Conservation (phyloP, 768 basidiomycete species). For the Russula compacta region DNA sequence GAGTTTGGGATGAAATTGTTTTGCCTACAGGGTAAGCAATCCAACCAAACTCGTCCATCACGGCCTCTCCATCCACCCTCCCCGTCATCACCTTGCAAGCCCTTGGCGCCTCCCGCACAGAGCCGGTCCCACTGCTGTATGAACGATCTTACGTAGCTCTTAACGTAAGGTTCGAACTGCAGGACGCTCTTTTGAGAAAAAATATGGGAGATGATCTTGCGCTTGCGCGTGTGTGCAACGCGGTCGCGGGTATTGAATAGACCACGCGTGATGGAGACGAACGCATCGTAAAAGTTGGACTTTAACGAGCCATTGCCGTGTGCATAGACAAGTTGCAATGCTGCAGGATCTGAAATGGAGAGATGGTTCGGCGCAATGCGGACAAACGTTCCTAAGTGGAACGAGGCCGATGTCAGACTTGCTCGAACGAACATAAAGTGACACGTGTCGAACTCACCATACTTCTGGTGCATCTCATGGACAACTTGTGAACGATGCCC, state of each 20-base stretch:
- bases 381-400: conserved; percentile 30
- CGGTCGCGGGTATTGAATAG: conserved; percentile 71
- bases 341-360: conserved; percentile 37
- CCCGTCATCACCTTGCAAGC: conserved; percentile 43
- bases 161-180: conserved; percentile 78
- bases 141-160: conserved; percentile 47
- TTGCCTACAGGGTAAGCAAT: conserved; percentile 59
- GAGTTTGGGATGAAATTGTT: neutral
- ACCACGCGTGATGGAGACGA: conserved; percentile 40
- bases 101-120: conserved; percentile 41
- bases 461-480: conserved; percentile 33
- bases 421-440: neutral
- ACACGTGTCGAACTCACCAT: conserved; percentile 26
- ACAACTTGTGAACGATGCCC: conserved; percentile 32
- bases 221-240: conserved; percentile 69
- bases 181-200: conserved; percentile 79
- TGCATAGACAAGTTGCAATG: conserved; percentile 34
- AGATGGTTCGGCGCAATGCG: conserved; percentile 39
- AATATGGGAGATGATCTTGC: conserved; percentile 83
- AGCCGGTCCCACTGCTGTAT: conserved; percentile 67
- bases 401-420: neutral
- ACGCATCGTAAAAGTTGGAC: conserved; percentile 37
- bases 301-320: conserved; percentile 36
- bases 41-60: conserved; percentile 61
- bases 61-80: conserved; percentile 50